Evolutionary conservation across 2,329 filamentous ascomycete species (phyloP), one percentile per base, ranked within the genome.

Genomic region (Apiospora rasikravindrae): DNA sequence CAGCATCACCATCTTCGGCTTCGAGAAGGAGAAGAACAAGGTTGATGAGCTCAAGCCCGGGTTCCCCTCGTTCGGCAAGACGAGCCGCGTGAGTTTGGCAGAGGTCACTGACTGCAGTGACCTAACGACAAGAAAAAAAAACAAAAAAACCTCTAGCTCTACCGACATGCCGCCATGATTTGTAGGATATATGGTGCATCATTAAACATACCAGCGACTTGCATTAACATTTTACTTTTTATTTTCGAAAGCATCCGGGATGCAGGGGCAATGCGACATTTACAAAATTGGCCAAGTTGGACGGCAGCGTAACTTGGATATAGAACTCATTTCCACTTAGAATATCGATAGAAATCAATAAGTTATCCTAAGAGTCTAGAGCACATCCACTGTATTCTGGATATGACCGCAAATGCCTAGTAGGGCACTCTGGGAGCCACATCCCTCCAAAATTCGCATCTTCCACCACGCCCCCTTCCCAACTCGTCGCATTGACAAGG

Each of bases 21-120:
- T 99, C 80, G 96, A 99, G 94, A 99, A 99, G 94, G 99, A 99
- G 95, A 98, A 99, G 95, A 97, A 92, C 93, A 98, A 98, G 93
- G 96, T 98, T 84, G 96, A 98, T 82, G 96, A 98, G 92, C 92
- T 99, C 86, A 98, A 97, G 93, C 96, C 96, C 80, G 96, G 99
- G 86, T 97, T 96, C 90, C 90, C 95, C 83, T 91, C 95, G 84
- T 93, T 95, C 84, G 94, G 95, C 89, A 98, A 98, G 94, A 98
- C 98, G 94, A 95, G 93, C 92, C 92, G 95, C 84, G 96, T 7
- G 33, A 37, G 5, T 37, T 37, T 37, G 33, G 33, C 33, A 5
- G 33, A 24, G 8, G 22, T 24, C 47, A 10, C 6, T 24, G 47
- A 10, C 6, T 24, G 47, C 22, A 24, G 1, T 26, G n/a, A 10